These are phyloP conservation scores for Trichoderma breve DNA, from an alignment of 2,329 filamentous ascomycete genomes.

Conservation along the genomic window DNA sequence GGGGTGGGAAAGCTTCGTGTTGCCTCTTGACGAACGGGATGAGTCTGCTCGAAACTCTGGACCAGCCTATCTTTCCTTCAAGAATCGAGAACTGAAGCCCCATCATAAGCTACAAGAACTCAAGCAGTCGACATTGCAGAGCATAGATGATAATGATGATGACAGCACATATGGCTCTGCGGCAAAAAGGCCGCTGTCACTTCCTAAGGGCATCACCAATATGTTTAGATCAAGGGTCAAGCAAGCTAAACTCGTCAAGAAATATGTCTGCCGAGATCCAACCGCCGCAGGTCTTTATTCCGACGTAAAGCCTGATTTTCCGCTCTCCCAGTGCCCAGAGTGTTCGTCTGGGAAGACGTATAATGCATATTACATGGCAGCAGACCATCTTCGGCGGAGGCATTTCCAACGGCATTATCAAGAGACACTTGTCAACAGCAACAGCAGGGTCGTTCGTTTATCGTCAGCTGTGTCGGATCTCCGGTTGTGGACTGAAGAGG, in stretches of 20 bases:
- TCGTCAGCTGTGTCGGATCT: background rate
- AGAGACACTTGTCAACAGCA: background rate
- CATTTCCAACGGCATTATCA: background rate
- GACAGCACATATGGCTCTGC: too few species aligned
- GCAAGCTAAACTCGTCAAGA: background rate
- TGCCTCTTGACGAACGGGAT: conserved; percentile 69
- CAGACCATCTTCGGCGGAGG: background rate
- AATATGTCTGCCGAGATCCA: background rate
- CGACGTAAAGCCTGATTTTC: background rate
- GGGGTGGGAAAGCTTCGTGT: conserved; percentile 77
- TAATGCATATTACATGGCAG: background rate
- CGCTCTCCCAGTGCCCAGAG: background rate
- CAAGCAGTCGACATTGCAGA: background rate
- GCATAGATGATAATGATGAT: background rate
- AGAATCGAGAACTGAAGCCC: conserved; percentile 29
- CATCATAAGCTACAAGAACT: background rate
- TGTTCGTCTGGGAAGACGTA: background rate
- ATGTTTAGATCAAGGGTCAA: too few species aligned
- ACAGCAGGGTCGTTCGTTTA: background rate
- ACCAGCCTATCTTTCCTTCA: conserved; percentile 42
- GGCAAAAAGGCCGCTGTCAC: too few species aligned
- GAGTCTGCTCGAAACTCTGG: conserved; percentile 74
- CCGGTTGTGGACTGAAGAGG: background rate
- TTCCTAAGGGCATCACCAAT: too few species aligned
- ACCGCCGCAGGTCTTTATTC: background rate